Conservation (phyloP, 2,329 filamentous ascomycete genomes). For the Coniochaeta ligniaria region DNA sequence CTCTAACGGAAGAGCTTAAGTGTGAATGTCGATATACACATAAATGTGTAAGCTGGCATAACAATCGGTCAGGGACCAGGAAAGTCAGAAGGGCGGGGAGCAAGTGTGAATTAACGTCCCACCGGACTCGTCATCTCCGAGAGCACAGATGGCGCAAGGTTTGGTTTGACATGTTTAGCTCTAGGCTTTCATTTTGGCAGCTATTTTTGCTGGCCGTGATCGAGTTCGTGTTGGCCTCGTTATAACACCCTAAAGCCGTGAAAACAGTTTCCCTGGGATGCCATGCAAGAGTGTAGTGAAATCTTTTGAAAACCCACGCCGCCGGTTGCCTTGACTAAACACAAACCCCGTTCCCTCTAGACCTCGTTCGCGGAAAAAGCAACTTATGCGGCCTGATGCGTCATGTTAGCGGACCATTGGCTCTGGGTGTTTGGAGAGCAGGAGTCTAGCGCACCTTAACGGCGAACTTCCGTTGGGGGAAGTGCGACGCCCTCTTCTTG, state of each 20-base stretch:
- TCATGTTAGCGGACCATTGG: neutral
- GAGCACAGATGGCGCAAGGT: neutral
- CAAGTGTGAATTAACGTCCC: neutral
- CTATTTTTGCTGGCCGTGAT: slow-evolving; percentile 4
- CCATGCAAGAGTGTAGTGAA: slow-evolving; percentile 4
- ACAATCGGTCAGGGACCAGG: neutral
- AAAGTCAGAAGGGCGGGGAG: neutral
- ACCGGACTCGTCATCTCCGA: neutral
- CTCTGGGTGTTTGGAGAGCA: neutral
- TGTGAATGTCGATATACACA: slow-evolving; percentile 38
- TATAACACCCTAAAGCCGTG: slow-evolving; percentile 5
- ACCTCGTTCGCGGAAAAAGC: neutral
- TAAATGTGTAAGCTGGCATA: slow-evolving; percentile 1
- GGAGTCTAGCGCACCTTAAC: slow-evolving; percentile 72
- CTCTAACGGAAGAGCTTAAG: slow-evolving; percentile 33
- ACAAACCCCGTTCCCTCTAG: slow-evolving; percentile 9
- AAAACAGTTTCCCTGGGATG: slow-evolving; percentile 6
- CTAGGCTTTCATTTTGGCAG: slow-evolving; percentile 7
- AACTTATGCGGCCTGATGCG: neutral
- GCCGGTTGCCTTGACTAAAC: slow-evolving; percentile 16
- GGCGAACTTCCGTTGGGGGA: slow-evolving; percentile 97
- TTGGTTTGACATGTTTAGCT: slow-evolving; percentile 2
- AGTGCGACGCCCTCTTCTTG: slow-evolving; percentile 93
- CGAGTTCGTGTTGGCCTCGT: neutral
- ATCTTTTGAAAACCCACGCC: slow-evolving; percentile 10